phyloP scores from a whole-genome alignment of 129 eudicot species.

The Deinandra increscens region DNA sequence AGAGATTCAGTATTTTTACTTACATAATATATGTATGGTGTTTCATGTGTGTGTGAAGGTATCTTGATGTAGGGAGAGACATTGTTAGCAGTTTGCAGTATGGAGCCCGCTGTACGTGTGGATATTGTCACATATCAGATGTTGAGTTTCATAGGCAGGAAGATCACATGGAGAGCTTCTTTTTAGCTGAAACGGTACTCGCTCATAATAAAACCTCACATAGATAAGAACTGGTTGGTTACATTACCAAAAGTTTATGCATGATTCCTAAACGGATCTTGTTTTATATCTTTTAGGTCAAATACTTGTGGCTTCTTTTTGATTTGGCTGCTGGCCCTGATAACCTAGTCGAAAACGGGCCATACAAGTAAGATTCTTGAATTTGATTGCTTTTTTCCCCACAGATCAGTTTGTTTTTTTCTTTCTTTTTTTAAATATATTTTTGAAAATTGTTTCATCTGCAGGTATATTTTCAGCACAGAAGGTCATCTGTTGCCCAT shows the following conservation, averaged over 20 bases:
- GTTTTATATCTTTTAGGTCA: slow-evolving; percentile 52
- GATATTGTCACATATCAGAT: slow-evolving; percentile 95
- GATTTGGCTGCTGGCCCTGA: slow-evolving; percentile 95
- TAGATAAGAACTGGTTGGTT: too few relatives aligned
- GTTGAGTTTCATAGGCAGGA: slow-evolving; percentile 91
- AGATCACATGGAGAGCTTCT: slow-evolving; percentile 99
- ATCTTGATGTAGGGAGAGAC: slow-evolving; percentile 94
- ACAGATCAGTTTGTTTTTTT: neutral
- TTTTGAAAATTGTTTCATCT: neutral
- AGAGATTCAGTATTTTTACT: neutral
- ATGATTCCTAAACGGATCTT: neutral
- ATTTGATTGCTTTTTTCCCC: neutral
- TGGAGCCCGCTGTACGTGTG: slow-evolving; percentile 94
- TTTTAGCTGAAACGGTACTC: slow-evolving; percentile 87
- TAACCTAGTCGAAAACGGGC: slow-evolving; percentile 90
- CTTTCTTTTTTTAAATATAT: neutral
- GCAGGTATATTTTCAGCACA: slow-evolving; percentile 85
- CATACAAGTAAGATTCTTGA: slow-evolving; percentile 70
- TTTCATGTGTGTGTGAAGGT: slow-evolving; percentile 38
- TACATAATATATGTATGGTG: neutral
- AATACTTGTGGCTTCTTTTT: slow-evolving; percentile 93
- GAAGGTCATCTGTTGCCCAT: slow-evolving; percentile 92
- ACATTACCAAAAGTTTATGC: too few relatives aligned
- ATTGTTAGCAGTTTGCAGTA: slow-evolving; percentile 84
- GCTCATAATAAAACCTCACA: neutral